phyloP scores from a whole-genome alignment of 2,329 filamentous ascomycete species.

The Fusarium stilboides region DNA sequence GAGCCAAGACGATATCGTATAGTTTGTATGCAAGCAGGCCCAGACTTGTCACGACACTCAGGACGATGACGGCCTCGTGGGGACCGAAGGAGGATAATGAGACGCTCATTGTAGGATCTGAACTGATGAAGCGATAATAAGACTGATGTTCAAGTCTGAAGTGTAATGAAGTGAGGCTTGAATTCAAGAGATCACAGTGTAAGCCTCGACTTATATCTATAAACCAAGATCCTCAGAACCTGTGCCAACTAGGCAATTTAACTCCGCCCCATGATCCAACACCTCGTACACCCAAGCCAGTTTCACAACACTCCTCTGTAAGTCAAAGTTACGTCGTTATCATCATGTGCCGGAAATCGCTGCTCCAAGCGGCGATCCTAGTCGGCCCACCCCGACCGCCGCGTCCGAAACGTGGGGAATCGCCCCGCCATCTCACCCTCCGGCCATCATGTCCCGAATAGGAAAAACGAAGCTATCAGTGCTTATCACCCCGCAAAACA shows the following conservation, averaged over 20 bases:
- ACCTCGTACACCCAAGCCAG: not conserved
- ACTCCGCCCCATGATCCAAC: not conserved
- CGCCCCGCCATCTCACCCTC: constrained; percentile 16
- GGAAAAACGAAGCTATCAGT: constrained; percentile 40
- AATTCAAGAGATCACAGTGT: constrained; percentile 15
- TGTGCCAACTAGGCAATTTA: constrained; percentile 18
- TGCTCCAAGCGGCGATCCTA: constrained; percentile 35
- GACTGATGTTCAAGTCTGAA: not conserved
- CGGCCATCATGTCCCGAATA: constrained; percentile 40
- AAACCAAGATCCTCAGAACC: not conserved
- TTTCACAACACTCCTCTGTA: not conserved
- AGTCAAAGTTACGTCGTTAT: constrained; percentile 9
- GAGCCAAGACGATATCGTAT: constrained; percentile 20
- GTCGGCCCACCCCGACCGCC: constrained; percentile 19
- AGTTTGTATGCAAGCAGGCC: constrained; percentile 31
- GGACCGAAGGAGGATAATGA: constrained; percentile 13
- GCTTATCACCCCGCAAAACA: constrained; percentile 22
- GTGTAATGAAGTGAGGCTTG: not conserved
- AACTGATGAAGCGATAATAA: not conserved
- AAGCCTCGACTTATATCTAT: constrained; percentile 23
- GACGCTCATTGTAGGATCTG: constrained; percentile 12
- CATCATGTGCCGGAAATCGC: constrained; percentile 25
- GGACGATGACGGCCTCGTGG: constrained; percentile 30
- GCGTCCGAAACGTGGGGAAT: constrained; percentile 1
- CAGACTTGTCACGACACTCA: constrained; percentile 27